Base-by-base conservation (phyloP, 2,329 filamentous ascomycete species). In the Neonectria coccinea region DNA sequence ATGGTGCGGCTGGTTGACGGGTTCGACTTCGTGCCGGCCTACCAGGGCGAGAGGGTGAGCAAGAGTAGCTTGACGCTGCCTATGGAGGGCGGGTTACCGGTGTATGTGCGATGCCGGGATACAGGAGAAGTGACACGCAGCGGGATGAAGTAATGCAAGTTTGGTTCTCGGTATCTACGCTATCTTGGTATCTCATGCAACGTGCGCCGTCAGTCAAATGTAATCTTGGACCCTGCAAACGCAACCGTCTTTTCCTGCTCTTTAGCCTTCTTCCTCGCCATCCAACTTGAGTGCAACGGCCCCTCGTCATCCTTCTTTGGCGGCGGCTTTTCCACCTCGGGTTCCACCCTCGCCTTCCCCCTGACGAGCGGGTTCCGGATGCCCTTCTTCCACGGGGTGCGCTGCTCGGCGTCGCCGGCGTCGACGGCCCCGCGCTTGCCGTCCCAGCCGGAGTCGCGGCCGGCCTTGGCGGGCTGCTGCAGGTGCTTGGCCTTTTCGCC, bases 401-500 rank as follows among this genome's bases (percentile, higher is more conserved):
- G 69, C 10, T 72, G 70, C 36, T 71, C 73, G 0, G 70, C 76
- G 16, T 80, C 78, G 5, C 78, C 78, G 1, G 75, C 79, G 0
- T 80, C 86, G 7, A 87, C 86, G 12, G 85, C 88, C 36, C 84
- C 87, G 39, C 83, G 82, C 74, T 82, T 83, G 70, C 82, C 77
- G 70, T 91, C 88, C 88, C 88, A 90, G 1, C 85, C 86, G 10
- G 81, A 74, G 53, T 87, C 85, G 41, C 83, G 74, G 8, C 78
- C 75, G 11, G 56, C 59, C 50, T 71, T 77, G 71, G 71, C 62
- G 78, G 81, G 70, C 67, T 78, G 76, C 62, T 83, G 82, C 47
- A 89, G 77, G 73, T 94, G 92, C 70, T 89, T 91, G 1, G 92
- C 93, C 66, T 86, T 84, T 14, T 85, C 83, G 54, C 92, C 92